These are phyloP conservation scores for Zea luxurians DNA, from an alignment of 176 grass and related monocot species.

Conservation along the genomic window DNA sequence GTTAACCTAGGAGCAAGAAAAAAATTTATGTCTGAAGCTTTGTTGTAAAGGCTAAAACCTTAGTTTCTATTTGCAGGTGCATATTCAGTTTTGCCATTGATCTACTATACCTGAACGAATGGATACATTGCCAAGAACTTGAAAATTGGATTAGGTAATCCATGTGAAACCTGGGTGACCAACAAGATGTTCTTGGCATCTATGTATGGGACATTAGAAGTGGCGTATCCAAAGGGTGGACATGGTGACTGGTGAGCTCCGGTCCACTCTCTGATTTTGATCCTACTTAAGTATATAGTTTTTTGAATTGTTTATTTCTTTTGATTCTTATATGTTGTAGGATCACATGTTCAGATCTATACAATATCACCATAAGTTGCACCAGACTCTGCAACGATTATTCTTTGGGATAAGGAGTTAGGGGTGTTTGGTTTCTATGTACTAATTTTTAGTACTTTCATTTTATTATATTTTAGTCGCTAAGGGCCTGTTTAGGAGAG, in stretches of 20 bases:
- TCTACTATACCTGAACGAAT: background rate
- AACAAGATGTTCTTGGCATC: background rate
- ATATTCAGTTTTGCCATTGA: background rate
- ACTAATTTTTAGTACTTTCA: no score
- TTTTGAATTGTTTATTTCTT: no score
- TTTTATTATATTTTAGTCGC: no score
- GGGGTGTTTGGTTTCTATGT: no score
- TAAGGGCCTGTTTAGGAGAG: no score
- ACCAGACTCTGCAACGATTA: background rate
- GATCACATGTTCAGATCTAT: background rate
- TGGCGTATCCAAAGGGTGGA: no score
- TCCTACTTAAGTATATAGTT: no score
- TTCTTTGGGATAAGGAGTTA: background rate
- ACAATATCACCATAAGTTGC: background rate
- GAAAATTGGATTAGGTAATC: background rate
- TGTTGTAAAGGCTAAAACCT: background rate
- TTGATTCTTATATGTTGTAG: no score
- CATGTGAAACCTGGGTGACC: background rate
- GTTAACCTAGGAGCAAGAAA: no score
- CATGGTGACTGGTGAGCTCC: no score
- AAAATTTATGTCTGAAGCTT: background rate
- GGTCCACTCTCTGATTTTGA: no score
- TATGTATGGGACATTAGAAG: background rate
- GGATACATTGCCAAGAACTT: background rate
- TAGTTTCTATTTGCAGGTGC: conserved; percentile 14